Percentiles rank a stretch among this genome's conserved stretches.
These are phyloP conservation scores for Arabidopsis hybrid DNA, from an alignment of 441 rosid species.

Conservation along the genomic window DNA sequence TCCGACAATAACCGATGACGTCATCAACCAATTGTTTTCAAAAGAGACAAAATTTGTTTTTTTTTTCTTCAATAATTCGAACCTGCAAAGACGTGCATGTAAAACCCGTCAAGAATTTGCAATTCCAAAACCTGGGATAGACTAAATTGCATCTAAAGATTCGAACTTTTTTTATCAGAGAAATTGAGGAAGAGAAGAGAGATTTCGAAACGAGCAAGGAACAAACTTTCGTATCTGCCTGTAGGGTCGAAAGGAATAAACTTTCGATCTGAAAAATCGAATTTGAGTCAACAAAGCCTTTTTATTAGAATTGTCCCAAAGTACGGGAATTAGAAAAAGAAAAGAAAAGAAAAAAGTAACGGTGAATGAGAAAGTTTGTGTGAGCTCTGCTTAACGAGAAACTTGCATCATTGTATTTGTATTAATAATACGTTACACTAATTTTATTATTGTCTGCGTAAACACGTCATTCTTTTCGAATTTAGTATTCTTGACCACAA, in stretches of 20 bases:
- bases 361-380: slow-evolving; percentile 12
- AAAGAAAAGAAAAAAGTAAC: background rate
- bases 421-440: background rate
- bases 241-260: slow-evolving; percentile 13
- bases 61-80: background rate
- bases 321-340: background rate
- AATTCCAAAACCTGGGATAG: background rate
- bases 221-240: slow-evolving; percentile 14
- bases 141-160: slow-evolving; percentile 2
- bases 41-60: background rate
- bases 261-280: slow-evolving; percentile 5
- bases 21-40: slow-evolving; percentile 30
- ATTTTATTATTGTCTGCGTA: background rate
- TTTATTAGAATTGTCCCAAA: background rate
- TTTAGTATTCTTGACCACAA: background rate
- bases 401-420: slow-evolving; percentile 4
- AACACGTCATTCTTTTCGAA: background rate
- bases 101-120: slow-evolving; percentile 12
- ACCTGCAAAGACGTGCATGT: slow-evolving; percentile 26
- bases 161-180: slow-evolving; percentile 11
- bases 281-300: slow-evolving; percentile 11
- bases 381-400: slow-evolving; percentile 13
- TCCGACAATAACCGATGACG: slow-evolving; percentile 45
- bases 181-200: background rate
- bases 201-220: slow-evolving; percentile 8